phyloP scores from a whole-genome alignment of 225 moss, liverwort and hornwort species.

The Pleurozium schreberi region DNA sequence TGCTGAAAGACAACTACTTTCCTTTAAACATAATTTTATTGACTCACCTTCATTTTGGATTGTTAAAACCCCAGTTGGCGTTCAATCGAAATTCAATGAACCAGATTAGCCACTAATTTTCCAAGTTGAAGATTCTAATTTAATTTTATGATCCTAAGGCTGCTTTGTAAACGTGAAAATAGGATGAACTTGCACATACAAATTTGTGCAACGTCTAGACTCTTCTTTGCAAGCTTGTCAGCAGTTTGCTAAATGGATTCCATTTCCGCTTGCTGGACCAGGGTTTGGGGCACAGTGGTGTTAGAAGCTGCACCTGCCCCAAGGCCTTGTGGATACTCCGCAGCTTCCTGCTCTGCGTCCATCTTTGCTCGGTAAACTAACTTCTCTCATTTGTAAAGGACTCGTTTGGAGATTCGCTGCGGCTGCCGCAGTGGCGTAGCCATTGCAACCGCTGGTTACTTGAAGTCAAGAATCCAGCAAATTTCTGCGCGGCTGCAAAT shows the following conservation, averaged over 20 bases:
- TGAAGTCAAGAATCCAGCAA: neutral
- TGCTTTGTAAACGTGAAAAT: neutral
- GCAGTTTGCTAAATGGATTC: slow-evolving; percentile 50
- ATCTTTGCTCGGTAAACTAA: slow-evolving; percentile 34
- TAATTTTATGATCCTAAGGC: neutral
- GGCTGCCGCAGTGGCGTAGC: slow-evolving; percentile 21
- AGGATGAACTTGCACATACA: slow-evolving; percentile 26
- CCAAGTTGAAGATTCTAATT: neutral
- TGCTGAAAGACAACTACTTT: neutral
- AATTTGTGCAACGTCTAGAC: slow-evolving; percentile 40
- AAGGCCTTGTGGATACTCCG: slow-evolving; percentile 16
- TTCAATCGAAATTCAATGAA: neutral
- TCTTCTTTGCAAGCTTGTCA: slow-evolving; percentile 28
- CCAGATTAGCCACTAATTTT: neutral
- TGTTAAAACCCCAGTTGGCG: neutral
- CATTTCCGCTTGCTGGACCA: slow-evolving; percentile 49
- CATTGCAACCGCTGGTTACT: slow-evolving; percentile 14
- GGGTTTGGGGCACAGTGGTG: slow-evolving; percentile 41
- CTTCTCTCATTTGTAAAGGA: slow-evolving; percentile 45
- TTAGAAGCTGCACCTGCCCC: slow-evolving; percentile 22
- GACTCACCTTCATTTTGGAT: neutral
- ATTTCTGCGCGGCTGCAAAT: neutral
- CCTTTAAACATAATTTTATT: neutral
- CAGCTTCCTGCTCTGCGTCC: slow-evolving; percentile 18
- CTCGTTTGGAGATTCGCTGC: slow-evolving; percentile 30